Evolutionary conservation across 2,329 filamentous ascomycete species (phyloP), one percentile per base, ranked within the genome.

Genomic region (Pyrenochaeta sp.): DNA sequence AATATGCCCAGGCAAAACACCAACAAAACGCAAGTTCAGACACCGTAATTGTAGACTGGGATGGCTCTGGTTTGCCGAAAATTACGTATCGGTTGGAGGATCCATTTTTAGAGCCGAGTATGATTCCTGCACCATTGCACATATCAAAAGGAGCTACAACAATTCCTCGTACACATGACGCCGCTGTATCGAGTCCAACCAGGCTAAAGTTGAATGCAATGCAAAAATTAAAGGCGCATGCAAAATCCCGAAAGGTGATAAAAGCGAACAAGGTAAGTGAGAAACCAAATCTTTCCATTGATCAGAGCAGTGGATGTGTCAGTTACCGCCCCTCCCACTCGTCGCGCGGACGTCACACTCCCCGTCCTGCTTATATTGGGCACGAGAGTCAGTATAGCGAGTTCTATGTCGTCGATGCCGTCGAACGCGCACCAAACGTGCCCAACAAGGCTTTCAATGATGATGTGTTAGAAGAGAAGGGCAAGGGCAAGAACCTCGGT

Each of bases 21-120:
- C 35, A 21, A 33, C 55, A 20, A 27, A 40, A 30, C 18, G 27
- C 36, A 4, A 45, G 44, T 21, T 39, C 47, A 1, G 60, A 60
- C 7, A 69, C 67, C 2, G 48, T 70, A 53, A 54, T 69, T 18
- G 54, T 71, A 1, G 66, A 71, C 40, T 70, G 58, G 40, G 58
- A 63, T 18, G 35, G 54, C 1, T 30, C 20, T 6, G 53, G 42
- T 0, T 14, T 23, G 5, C 37, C 39, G 2, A 33, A 31, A 14
- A 27, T 52, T 36, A 32, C 30, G 17, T 52, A 47, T 35, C 43
- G 49, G 17, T 30, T 17, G 40, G 27, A 40, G 5, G 32, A 35
- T 4, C 5, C 15, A 11, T 17, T 35, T 35, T 27, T 9, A 27
- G 23, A 27, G 23, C 23, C 23, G 9, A 27, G 9, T 27, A 9